These are phyloP conservation scores for Mycena latifolia DNA, from an alignment of 768 basidiomycete genomes.

Conservation along the genomic window DNA sequence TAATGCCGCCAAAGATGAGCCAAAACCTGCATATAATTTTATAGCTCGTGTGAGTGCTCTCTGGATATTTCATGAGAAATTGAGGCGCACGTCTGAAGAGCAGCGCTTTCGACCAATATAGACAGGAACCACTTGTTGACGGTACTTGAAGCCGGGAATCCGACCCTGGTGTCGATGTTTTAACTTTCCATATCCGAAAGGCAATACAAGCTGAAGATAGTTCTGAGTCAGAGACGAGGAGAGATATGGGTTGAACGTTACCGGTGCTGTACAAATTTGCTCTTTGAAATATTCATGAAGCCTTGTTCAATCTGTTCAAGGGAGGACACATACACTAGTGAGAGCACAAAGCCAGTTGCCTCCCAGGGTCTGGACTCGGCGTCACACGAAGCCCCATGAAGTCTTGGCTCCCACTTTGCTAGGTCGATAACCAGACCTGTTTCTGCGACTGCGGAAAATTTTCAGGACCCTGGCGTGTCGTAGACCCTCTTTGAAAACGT, in stretches of 20 bases:
- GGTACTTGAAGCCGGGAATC: constrained; percentile 3
- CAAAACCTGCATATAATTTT: constrained; percentile 4
- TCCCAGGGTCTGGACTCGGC: no score
- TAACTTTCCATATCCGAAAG: background rate
- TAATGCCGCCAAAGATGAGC: constrained; percentile 5
- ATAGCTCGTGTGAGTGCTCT: no score
- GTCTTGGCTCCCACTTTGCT: background rate
- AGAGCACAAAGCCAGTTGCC: no score
- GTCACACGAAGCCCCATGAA: no score
- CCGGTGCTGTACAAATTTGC: constrained; percentile 7
- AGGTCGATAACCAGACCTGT: background rate
- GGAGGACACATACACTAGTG: background rate
- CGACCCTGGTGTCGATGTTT: background rate
- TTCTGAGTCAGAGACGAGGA: background rate
- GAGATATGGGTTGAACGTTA: background rate
- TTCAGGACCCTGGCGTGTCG: no score
- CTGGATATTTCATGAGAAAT: no score
- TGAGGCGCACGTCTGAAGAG: constrained; percentile 11
- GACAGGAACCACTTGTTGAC: constrained; percentile 10
- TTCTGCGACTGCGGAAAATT: no score
- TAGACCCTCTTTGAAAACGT: no score
- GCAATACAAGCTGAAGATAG: no score
- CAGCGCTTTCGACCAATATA: no score
- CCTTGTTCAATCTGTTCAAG: constrained; percentile 1
- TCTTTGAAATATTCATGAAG: constrained; percentile 7